Percentiles rank a stretch among this genome's conserved stretches.
phyloP scores from a whole-genome alignment of 148 eudicot species.

The Silene uniflora region DNA sequence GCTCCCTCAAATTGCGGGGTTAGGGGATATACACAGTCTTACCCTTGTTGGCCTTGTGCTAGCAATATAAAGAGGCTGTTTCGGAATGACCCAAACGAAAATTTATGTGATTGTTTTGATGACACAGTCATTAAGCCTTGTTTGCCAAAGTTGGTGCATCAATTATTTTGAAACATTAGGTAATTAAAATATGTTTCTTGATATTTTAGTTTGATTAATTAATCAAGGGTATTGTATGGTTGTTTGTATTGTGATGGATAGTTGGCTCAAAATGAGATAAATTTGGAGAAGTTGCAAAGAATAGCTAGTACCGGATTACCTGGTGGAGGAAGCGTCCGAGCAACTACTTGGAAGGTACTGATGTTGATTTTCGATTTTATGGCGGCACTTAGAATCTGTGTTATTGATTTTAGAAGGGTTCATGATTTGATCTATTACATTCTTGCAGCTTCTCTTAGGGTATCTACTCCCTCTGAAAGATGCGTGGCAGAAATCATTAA shows the following conservation, averaged over 20 bases:
- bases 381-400: neutral
- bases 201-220: neutral
- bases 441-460: constrained; percentile 59
- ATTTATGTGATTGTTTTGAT: too few species aligned
- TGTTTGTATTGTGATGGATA: constrained; percentile 20
- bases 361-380: neutral
- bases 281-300: constrained; percentile 59
- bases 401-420: too few species aligned
- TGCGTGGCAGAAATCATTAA: constrained; percentile 47
- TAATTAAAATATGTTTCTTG: neutral
- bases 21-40: too few species aligned
- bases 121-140: too few species aligned
- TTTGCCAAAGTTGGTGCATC: too few species aligned
- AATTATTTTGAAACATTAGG: neutral
- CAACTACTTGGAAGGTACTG: constrained; percentile 64
- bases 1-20: too few species aligned
- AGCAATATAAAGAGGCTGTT: too few species aligned
- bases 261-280: constrained; percentile 53
- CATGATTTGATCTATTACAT: constrained; percentile 12
- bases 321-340: constrained; percentile 47
- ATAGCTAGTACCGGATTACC: constrained; percentile 58
- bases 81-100: too few species aligned
- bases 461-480: constrained; percentile 52
- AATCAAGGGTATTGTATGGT: neutral
- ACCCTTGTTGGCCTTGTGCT: too few species aligned